These are phyloP conservation scores for Dictyostelium capitatum DNA, from an alignment of 78 protist genomes.

Conservation along the genomic window DNA sequence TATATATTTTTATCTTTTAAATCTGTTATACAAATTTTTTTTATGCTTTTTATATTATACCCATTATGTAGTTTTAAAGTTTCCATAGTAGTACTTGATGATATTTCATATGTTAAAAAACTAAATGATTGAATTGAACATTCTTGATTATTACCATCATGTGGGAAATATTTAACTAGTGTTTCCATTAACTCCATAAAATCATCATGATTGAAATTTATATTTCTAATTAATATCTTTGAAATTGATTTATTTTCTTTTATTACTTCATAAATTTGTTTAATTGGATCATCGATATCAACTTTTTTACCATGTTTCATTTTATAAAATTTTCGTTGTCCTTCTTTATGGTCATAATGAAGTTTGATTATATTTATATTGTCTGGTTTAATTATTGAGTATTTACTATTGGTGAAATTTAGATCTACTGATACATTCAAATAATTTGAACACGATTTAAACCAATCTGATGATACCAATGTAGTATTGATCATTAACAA, in stretches of 20 bases:
- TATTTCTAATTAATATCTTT: background rate
- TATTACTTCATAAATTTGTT: background rate
- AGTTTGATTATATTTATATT: background rate
- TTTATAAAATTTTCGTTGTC: background rate
- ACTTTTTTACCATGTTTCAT: background rate
- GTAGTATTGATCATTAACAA: background rate
- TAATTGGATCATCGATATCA: background rate
- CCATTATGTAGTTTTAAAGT: background rate
- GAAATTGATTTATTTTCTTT: background rate
- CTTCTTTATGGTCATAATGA: background rate
- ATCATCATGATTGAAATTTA: background rate
- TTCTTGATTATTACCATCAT: background rate
- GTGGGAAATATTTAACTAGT: background rate
- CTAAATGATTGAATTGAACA: no score
- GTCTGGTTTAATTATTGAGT: background rate
- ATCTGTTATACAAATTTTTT: background rate
- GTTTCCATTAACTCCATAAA: background rate
- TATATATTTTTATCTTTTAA: background rate
- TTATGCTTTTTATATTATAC: background rate
- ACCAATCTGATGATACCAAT: background rate
- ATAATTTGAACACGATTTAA: slow-evolving; percentile 3
- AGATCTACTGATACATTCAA: background rate
- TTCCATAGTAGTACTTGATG: background rate
- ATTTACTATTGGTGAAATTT: background rate
- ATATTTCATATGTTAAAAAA: background rate